A percentile compares a stretch with the other conserved stretches of the same genome.
Evolutionary conservation across 2,329 filamentous ascomycete species (phyloP).

Genomic region (Fusarium protoensiforme): DNA sequence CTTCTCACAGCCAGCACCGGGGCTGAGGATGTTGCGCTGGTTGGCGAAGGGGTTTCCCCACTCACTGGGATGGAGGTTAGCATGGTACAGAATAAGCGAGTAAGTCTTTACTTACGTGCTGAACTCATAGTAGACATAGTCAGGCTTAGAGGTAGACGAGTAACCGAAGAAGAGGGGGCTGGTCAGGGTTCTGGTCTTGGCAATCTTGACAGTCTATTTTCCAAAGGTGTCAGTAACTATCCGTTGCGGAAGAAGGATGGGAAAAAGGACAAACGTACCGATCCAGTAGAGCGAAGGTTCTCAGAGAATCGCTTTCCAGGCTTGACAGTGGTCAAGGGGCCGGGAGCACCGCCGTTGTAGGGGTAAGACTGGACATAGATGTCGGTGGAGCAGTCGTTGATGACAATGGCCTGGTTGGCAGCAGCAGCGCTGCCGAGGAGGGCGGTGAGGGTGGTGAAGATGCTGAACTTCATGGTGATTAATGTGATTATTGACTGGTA

Average conservation of each 20-base stretch:
- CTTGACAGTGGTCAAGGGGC: slow-evolving; percentile 47
- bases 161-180: slow-evolving; percentile 56
- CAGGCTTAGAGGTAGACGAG: slow-evolving; percentile 49
- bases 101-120: slow-evolving; percentile 44
- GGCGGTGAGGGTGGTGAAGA: slow-evolving; percentile 43
- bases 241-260: not conserved
- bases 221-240: not conserved
- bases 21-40: slow-evolving; percentile 50
- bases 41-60: slow-evolving; percentile 54
- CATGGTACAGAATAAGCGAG: not conserved
- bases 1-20: slow-evolving; percentile 50
- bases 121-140: slow-evolving; percentile 55
- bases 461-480: slow-evolving; percentile 45
- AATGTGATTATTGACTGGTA: not conserved
- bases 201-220: slow-evolving; percentile 57
- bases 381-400: slow-evolving; percentile 47
- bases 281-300: slow-evolving; percentile 48
- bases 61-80: not conserved
- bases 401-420: slow-evolving; percentile 50
- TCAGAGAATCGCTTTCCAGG: slow-evolving; percentile 51
- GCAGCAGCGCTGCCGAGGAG: slow-evolving; percentile 46
- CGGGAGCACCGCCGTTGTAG: slow-evolving; percentile 45
- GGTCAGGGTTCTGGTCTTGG: slow-evolving; percentile 50
- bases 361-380: slow-evolving; percentile 54
- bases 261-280: slow-evolving; percentile 37